phyloP scores from a whole-genome alignment of 768 basidiomycete genomes.

The Grammothele lineata region DNA sequence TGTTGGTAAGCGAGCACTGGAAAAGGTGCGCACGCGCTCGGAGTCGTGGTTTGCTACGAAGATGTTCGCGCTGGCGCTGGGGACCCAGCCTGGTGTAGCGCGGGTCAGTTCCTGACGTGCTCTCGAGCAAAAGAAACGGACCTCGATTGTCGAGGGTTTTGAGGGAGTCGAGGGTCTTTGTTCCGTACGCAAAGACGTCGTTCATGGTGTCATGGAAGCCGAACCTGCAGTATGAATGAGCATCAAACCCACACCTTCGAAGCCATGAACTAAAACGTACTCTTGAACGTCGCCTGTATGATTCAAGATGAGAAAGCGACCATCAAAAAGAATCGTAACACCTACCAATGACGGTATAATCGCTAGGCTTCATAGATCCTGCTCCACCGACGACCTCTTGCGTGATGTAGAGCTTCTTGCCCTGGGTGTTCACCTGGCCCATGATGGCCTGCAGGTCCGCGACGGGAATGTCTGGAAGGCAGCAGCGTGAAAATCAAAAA shows the following conservation, averaged over 20 bases:
- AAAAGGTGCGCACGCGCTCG: slow-evolving; percentile 38
- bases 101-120: too few relatives aligned
- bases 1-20: background rate
- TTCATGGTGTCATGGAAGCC: slow-evolving; percentile 51
- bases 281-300: slow-evolving; percentile 62
- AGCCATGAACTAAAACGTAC: slow-evolving; percentile 28
- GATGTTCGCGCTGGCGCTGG: slow-evolving; percentile 50
- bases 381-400: slow-evolving; percentile 54
- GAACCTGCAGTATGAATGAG: slow-evolving; percentile 34
- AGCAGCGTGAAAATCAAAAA: too few relatives aligned
- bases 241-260: too few relatives aligned
- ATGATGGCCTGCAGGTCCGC: slow-evolving; percentile 52
- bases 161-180: slow-evolving; percentile 40
- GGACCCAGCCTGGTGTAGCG: slow-evolving; percentile 68
- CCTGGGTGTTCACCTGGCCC: slow-evolving; percentile 33
- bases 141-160: slow-evolving; percentile 52
- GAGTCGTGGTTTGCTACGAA: slow-evolving; percentile 73
- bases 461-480: slow-evolving; percentile 51
- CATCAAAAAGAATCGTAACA: background rate
- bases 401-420: slow-evolving; percentile 44
- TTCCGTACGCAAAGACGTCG: slow-evolving; percentile 46
- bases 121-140: slow-evolving; percentile 15
- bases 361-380: slow-evolving; percentile 49
- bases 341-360: slow-evolving; percentile 51
- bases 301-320: background rate